Percentiles rank a stretch among this genome's conserved stretches.
phyloP scores from a whole-genome alignment of 495 filamentous ascomycete genomes.

The Penicillium samsonianum region DNA sequence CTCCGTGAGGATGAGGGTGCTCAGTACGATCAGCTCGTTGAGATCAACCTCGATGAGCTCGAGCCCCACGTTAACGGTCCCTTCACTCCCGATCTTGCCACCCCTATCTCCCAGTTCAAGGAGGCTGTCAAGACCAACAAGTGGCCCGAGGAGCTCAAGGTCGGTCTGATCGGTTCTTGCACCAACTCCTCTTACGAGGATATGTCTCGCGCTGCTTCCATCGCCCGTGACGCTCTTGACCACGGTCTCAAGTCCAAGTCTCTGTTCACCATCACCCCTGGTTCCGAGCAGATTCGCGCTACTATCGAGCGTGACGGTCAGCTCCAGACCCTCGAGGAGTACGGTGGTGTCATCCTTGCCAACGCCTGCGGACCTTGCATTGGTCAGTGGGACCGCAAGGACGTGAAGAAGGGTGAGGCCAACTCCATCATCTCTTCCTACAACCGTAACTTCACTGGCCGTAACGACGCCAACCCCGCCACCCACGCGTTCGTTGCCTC shows the following conservation, averaged over 20 bases:
- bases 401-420: conserved; percentile 94
- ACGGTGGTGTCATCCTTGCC: conserved; percentile 92
- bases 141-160: conserved; percentile 97
- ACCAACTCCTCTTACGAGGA: conserved; percentile 99
- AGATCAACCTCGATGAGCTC: conserved; percentile 91
- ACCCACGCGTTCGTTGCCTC: conserved; percentile 98
- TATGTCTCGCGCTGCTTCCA: conserved; percentile 93
- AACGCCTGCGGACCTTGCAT: conserved; percentile 90
- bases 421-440: conserved; percentile 97
- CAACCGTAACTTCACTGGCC: conserved; percentile 99
- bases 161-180: conserved; percentile 92
- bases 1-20: conserved; percentile 90
- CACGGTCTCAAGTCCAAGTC: conserved; percentile 95
- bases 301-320: conserved; percentile 95
- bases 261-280: conserved; percentile 91
- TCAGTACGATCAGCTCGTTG: conserved; percentile 94
- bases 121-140: conserved; percentile 89
- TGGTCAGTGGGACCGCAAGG: conserved; percentile 89
- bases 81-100: conserved; percentile 99
- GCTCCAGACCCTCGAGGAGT: conserved; percentile 94
- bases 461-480: conserved; percentile 98
- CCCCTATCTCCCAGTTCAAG: conserved; percentile 96
- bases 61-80: conserved; percentile 99
- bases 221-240: conserved; percentile 90
- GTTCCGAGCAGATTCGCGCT: conserved; percentile 96